phyloP scores from a whole-genome alignment of 192 early-diverging fungal genomes.

The Backusella mclennaniae region DNA sequence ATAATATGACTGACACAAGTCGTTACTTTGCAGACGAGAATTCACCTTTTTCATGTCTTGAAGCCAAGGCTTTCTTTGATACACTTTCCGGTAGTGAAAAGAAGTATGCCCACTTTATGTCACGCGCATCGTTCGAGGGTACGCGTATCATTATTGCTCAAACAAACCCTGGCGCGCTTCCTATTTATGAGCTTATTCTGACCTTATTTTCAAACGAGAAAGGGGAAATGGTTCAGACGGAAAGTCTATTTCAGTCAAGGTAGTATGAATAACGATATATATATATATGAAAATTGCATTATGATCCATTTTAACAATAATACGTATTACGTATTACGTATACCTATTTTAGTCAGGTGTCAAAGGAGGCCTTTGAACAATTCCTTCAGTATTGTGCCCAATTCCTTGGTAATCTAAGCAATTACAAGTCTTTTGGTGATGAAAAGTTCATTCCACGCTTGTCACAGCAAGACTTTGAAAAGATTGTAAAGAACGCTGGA shows the following conservation, averaged over 20 bases:
- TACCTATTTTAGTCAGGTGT: slow-evolving; percentile 32
- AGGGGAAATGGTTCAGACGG: slow-evolving; percentile 18
- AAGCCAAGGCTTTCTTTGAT: slow-evolving; percentile 51
- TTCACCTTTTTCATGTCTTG: slow-evolving; percentile 47
- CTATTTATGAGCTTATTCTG: slow-evolving; percentile 44
- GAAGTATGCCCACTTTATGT: slow-evolving; percentile 55
- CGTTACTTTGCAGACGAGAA: slow-evolving; percentile 43
- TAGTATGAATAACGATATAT: background rate
- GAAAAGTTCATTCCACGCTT: slow-evolving; percentile 60
- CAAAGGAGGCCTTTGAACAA: slow-evolving; percentile 46
- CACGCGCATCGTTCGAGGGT: slow-evolving; percentile 53
- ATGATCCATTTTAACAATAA: background rate
- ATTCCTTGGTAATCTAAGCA: slow-evolving; percentile 51
- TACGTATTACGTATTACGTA: background rate
- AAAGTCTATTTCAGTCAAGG: slow-evolving; percentile 20
- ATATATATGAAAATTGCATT: background rate
- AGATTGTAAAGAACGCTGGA: slow-evolving; percentile 41
- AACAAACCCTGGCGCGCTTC: slow-evolving; percentile 29
- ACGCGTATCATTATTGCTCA: slow-evolving; percentile 40
- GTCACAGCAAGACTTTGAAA: slow-evolving; percentile 37
- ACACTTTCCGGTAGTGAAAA: slow-evolving; percentile 45
- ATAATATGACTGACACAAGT: slow-evolving; percentile 1
- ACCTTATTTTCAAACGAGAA: slow-evolving; percentile 34
- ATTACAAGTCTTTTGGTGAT: slow-evolving; percentile 65
- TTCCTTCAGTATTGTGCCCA: slow-evolving; percentile 54